Conservation (phyloP, 2,329 filamentous ascomycete species). For the Trichoderma citrinoviride region DNA sequence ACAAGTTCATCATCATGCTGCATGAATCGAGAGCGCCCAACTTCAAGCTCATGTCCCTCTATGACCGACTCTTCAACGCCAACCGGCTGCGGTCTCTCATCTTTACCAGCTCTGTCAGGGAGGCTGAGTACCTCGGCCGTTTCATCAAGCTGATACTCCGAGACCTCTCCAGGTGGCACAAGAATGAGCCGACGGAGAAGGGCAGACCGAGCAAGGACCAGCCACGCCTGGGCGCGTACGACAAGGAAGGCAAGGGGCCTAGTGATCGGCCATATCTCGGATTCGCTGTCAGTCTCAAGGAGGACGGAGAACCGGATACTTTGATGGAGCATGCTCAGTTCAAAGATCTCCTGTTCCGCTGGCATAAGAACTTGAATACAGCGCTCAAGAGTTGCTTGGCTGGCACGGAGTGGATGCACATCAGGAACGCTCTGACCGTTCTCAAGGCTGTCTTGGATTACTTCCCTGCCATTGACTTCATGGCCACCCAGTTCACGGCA, state of each 20-base stretch:
- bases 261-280: constrained; percentile 63
- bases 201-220: constrained; percentile 41
- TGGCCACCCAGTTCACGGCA: constrained; percentile 66
- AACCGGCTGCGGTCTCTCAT: constrained; percentile 79
- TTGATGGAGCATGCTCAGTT: constrained; percentile 85
- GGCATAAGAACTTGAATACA: constrained; percentile 79
- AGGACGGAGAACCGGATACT: constrained; percentile 61
- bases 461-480: constrained; percentile 88
- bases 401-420: constrained; percentile 92
- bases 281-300: constrained; percentile 71
- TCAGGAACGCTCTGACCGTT: constrained; percentile 89
- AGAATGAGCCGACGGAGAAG: constrained; percentile 54
- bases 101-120: constrained; percentile 84
- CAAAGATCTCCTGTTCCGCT: constrained; percentile 79
- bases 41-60: constrained; percentile 80
- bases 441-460: constrained; percentile 75
- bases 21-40: constrained; percentile 81
- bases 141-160: constrained; percentile 81
- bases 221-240: constrained; percentile 70
- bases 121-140: constrained; percentile 88
- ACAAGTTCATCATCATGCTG: constrained; percentile 80
- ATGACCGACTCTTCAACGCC: constrained; percentile 80
- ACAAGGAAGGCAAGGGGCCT: constrained; percentile 66
- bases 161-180: constrained; percentile 82
- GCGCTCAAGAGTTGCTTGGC: constrained; percentile 80